A percentile compares a stretch with the other conserved stretches of the same genome.
Conservation (phyloP, 1,284 basidiomycete species). For the Trametes sp. region DNA sequence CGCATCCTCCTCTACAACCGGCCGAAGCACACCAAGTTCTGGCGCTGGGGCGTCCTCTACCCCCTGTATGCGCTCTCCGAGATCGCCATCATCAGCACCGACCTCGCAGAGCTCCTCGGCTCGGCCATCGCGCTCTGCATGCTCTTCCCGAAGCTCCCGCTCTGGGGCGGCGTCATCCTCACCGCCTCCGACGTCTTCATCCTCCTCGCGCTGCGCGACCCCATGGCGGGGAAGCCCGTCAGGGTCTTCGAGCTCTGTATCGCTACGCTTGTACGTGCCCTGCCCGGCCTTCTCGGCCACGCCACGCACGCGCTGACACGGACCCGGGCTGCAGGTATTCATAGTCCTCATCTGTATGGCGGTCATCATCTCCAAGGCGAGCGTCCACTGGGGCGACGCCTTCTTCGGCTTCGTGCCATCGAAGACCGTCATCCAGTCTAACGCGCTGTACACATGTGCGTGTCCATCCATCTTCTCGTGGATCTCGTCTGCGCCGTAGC, state of each 20-base stretch:
- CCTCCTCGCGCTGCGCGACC: slow-evolving; percentile 70
- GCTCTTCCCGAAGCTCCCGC: slow-evolving; percentile 81
- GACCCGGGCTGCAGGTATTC: slow-evolving; percentile 61
- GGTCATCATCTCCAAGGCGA: slow-evolving; percentile 78
- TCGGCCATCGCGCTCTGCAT: slow-evolving; percentile 82
- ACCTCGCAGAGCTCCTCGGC: slow-evolving; percentile 82
- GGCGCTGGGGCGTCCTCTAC: slow-evolving; percentile 73
- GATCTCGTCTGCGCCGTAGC: too few relatives aligned
- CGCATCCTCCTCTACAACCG: slow-evolving; percentile 75
- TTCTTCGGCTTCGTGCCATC: slow-evolving; percentile 91
- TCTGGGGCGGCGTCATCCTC: slow-evolving; percentile 85
- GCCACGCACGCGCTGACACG: background rate
- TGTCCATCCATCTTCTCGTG: background rate
- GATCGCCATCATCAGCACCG: slow-evolving; percentile 85
- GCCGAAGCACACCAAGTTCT: slow-evolving; percentile 64
- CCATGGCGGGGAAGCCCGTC: slow-evolving; percentile 63
- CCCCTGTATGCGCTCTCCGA: slow-evolving; percentile 77
- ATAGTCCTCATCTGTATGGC: slow-evolving; percentile 86
- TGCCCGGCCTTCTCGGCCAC: background rate
- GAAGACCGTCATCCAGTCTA: slow-evolving; percentile 64
- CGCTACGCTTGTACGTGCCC: slow-evolving; percentile 56
- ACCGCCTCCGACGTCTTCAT: slow-evolving; percentile 88
- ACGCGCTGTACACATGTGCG: slow-evolving; percentile 83
- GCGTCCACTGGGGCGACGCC: slow-evolving; percentile 79
- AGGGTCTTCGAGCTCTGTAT: slow-evolving; percentile 81